Base-by-base conservation (phyloP, 2,329 filamentous ascomycete genomes). In the Claviceps citrina region DNA sequence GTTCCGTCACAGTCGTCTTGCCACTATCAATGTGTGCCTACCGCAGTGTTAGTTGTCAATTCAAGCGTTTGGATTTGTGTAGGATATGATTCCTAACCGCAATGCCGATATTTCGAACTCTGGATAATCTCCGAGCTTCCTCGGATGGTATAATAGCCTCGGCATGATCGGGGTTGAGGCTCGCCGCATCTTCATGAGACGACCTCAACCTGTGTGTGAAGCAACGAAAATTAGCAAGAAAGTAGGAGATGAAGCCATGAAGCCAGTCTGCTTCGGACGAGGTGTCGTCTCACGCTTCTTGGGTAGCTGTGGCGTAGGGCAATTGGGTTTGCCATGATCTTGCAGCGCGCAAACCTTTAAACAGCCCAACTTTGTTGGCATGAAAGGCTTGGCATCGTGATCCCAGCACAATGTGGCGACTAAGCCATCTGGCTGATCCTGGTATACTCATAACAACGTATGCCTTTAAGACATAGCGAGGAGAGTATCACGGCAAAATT, bases 1-100 rank as follows among this genome's bases (percentile, higher is more conserved):
- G 83, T 66, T 98, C 91, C 42, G 87, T 96, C 46, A 78, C 84
- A 28, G 91, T 98, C 27, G 91, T 98, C 67, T 98, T 98, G 53
- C 91, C 91, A 56, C 85, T 94, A 67, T 98, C 91, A 59, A 98
- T 98, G 60, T 98, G 91, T 49, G 91, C 91, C 81, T 86, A 51
- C 41, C 31, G 27, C 18, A 20, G 18, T 25, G 36, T 57, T 43
- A 54, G 36, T 25, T 34, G 19, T 5, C 13, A 4, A 40, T 39
- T 15, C 42, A 44, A 63, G 19, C 4, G 16, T 20, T 16, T 7
- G 10, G 2, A 26, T 35, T 35, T 24, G 13, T 13, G 20, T 15
- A 16, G 10, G 24, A 8, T n/a, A 13, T 3, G 20, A 18, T 28
- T 2, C n/a, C 36, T 39, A 76, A 86, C 82, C 54, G 91, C 91